phyloP scores from a whole-genome alignment of 164 flowering plant genomes.

The Annona squamosa region DNA sequence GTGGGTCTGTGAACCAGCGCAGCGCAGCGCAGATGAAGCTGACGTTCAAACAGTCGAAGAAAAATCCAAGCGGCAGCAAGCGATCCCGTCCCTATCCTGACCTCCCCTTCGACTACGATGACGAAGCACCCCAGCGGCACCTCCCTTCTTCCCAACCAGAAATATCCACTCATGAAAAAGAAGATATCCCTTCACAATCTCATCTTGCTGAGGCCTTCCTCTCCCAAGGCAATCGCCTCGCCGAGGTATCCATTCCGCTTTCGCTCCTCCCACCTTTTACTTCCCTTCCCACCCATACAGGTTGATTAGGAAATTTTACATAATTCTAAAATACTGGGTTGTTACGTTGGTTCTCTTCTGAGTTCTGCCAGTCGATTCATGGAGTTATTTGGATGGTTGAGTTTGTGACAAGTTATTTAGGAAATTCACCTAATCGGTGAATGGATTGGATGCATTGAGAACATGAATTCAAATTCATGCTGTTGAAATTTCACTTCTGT shows the following conservation, averaged over 20 bases:
- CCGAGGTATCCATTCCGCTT: slow-evolving; percentile 31
- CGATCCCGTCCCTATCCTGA: slow-evolving; percentile 25
- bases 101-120: slow-evolving; percentile 39
- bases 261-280: no score
- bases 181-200: slow-evolving; percentile 7
- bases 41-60: slow-evolving; percentile 29
- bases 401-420: no score
- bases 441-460: no score
- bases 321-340: no score
- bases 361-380: no score
- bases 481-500: no score
- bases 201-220: slow-evolving; percentile 39
- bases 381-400: no score
- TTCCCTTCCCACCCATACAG: not conserved
- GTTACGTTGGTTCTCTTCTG: no score
- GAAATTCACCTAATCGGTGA: no score
- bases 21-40: slow-evolving; percentile 27
- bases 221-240: slow-evolving; percentile 45
- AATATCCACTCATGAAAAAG: not conserved
- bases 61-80: slow-evolving; percentile 22
- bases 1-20: no score
- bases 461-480: no score
- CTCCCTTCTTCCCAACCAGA: not conserved
- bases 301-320: no score
- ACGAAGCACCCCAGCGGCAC: not conserved